phyloP scores from a whole-genome alignment of 2,329 filamentous ascomycete species.

The Arachnomyces sp. region DNA sequence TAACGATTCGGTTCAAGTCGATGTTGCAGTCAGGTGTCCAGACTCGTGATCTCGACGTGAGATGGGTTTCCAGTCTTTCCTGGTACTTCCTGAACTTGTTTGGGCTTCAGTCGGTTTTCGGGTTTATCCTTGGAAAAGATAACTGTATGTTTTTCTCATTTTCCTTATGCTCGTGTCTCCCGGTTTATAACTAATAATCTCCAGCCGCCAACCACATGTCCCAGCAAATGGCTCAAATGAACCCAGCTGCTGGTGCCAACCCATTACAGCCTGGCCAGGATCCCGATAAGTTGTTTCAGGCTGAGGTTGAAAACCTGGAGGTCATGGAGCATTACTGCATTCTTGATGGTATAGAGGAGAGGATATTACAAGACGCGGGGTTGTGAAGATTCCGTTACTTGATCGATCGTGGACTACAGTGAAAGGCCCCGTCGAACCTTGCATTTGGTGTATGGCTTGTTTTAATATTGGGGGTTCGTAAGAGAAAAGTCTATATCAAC shows the following conservation, averaged over 20 bases:
- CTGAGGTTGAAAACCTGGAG: constrained; percentile 89
- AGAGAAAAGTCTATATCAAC: no score
- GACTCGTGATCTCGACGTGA: constrained; percentile 89
- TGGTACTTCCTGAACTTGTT: constrained; percentile 99
- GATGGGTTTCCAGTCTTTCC: constrained; percentile 97
- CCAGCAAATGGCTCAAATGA: constrained; percentile 73
- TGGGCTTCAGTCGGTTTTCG: constrained; percentile 92
- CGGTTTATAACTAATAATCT: constrained; percentile 6
- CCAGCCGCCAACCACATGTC: constrained; percentile 84
- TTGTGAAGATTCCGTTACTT: no score
- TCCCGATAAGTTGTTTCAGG: constrained; percentile 88
- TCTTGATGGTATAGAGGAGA: constrained; percentile 77
- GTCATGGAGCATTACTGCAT: constrained; percentile 92
- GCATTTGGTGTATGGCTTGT: no score
- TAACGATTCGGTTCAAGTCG: constrained; percentile 98
- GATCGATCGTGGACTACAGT: no score
- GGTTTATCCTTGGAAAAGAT: constrained; percentile 90
- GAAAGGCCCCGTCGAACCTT: no score
- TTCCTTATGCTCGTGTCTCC: not conserved
- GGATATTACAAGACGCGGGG: constrained; percentile 52
- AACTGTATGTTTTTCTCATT: constrained; percentile 60
- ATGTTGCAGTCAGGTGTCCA: constrained; percentile 98
- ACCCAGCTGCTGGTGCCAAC: constrained; percentile 55
- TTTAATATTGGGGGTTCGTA: no score
- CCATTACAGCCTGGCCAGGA: constrained; percentile 91